Conservation (phyloP, 1,284 basidiomycete genomes). For the Apiotrichum veenhuisii region DNA sequence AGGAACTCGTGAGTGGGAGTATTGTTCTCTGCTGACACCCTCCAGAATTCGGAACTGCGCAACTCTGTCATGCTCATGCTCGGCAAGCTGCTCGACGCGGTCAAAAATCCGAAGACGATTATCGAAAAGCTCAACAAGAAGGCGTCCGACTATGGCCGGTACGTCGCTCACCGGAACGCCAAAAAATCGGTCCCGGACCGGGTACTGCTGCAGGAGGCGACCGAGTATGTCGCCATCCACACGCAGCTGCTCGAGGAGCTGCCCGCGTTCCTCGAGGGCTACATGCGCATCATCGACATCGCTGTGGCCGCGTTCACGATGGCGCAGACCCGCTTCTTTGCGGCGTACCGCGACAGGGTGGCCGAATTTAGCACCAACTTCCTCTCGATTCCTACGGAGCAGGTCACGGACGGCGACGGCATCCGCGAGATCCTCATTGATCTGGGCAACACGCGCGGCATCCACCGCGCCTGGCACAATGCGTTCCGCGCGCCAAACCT, state of each 20-base stretch:
- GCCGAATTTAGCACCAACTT: slow-evolving; percentile 20
- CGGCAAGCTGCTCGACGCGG: slow-evolving; percentile 35
- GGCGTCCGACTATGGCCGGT: slow-evolving; percentile 42
- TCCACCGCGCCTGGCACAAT: slow-evolving; percentile 17
- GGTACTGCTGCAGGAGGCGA: slow-evolving; percentile 34
- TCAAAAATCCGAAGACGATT: slow-evolving; percentile 42
- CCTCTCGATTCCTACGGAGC: slow-evolving; percentile 9
- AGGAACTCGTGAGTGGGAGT: slow-evolving; percentile 34
- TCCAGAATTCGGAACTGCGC: slow-evolving; percentile 31
- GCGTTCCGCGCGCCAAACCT: slow-evolving; percentile 12
- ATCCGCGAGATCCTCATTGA: slow-evolving; percentile 11
- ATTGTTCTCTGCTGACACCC: neutral
- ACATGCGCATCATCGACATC: slow-evolving; percentile 41
- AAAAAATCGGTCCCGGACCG: slow-evolving; percentile 31
- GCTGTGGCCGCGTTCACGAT: slow-evolving; percentile 36
- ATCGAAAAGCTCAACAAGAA: slow-evolving; percentile 40
- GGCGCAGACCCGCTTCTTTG: slow-evolving; percentile 40
- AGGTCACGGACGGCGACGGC: slow-evolving; percentile 2
- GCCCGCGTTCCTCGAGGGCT: slow-evolving; percentile 45
- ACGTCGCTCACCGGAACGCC: slow-evolving; percentile 27
- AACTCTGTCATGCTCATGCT: slow-evolving; percentile 43
- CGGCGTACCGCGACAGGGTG: slow-evolving; percentile 23
- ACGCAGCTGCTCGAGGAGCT: slow-evolving; percentile 49
- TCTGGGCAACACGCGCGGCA: slow-evolving; percentile 12
- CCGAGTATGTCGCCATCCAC: slow-evolving; percentile 48